These are phyloP conservation scores for Penicillium carneum DNA, from an alignment of 2,329 filamentous ascomycete genomes.

Conservation along the genomic window DNA sequence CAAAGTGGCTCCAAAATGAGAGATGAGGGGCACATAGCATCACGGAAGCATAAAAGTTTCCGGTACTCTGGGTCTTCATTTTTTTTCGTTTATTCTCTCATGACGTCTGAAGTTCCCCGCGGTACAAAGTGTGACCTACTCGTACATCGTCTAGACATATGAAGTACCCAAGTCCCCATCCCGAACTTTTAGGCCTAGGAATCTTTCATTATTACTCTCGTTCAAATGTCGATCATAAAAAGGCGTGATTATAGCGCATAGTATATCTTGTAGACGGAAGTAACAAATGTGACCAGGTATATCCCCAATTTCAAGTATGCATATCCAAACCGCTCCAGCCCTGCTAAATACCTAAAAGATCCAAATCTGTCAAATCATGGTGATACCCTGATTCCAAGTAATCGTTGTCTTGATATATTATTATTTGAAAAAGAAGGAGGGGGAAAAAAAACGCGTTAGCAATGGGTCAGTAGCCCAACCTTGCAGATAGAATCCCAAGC, in stretches of 20 bases:
- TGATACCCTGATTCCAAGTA: slow-evolving; percentile 15
- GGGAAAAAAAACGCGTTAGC: background rate
- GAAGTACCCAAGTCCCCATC: background rate
- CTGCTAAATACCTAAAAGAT: background rate
- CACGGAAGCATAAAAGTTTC: slow-evolving; percentile 20
- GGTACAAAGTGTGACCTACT: background rate
- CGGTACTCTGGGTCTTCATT: slow-evolving; percentile 15
- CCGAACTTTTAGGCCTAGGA: background rate
- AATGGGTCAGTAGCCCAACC: slow-evolving; percentile 1
- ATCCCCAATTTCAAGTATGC: background rate
- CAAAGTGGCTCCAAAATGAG: background rate
- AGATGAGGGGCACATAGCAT: slow-evolving; percentile 17
- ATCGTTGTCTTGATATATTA: background rate
- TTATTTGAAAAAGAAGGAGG: background rate
- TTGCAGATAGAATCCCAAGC: slow-evolving; percentile 7
- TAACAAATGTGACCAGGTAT: background rate
- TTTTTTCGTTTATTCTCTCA: background rate
- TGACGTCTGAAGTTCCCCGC: background rate
- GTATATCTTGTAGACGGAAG: background rate
- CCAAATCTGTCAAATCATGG: background rate
- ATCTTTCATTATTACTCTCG: background rate
- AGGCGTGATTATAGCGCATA: background rate
- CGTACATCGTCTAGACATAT: background rate
- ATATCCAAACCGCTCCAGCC: background rate
- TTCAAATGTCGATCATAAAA: slow-evolving; percentile 16